Conservation (phyloP, 1,139 yeast species). For the Yamadazyma siamensis region DNA sequence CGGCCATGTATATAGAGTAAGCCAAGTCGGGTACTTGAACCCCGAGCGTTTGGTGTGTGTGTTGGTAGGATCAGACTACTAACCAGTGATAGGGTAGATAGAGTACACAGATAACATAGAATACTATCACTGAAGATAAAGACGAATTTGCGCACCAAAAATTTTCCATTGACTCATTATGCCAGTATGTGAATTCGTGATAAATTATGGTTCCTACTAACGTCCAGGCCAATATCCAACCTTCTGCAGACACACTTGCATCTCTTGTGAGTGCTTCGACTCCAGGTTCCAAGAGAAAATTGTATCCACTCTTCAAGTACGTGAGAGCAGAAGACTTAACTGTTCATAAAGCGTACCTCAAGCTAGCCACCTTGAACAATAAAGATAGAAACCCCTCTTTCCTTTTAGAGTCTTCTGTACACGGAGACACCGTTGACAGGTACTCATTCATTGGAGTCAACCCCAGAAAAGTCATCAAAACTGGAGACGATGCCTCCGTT, state of each 20-base stretch:
- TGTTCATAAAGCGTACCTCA: conserved; percentile 86
- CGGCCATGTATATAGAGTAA: conserved; percentile 45
- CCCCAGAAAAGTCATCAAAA: conserved; percentile 76
- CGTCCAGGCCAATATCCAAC: conserved; percentile 49
- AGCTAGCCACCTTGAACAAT: conserved; percentile 70
- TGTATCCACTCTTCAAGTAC: conserved; percentile 77
- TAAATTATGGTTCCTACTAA: too few relatives aligned
- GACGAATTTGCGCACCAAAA: too few relatives aligned
- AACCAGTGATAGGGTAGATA: neutral
- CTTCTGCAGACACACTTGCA: conserved; percentile 50
- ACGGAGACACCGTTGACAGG: conserved; percentile 86
- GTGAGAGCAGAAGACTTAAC: conserved; percentile 76
- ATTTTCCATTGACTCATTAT: conserved; percentile 1
- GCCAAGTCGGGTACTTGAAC: conserved; percentile 35
- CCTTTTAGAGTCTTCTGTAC: conserved; percentile 80
- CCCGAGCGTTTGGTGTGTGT: conserved; percentile 33
- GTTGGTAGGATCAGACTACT: conserved; percentile 15
- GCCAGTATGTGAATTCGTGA: conserved; percentile 6
- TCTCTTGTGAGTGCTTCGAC: conserved; percentile 40
- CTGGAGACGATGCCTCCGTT: conserved; percentile 52
- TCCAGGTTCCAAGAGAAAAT: conserved; percentile 34
- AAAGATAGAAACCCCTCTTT: conserved; percentile 64
- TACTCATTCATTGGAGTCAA: conserved; percentile 86
- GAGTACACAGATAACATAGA: too few relatives aligned
- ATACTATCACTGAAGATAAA: too few relatives aligned